Base-by-base conservation (phyloP, 257 asterid genomes). In the Solanum medicagineum region DNA sequence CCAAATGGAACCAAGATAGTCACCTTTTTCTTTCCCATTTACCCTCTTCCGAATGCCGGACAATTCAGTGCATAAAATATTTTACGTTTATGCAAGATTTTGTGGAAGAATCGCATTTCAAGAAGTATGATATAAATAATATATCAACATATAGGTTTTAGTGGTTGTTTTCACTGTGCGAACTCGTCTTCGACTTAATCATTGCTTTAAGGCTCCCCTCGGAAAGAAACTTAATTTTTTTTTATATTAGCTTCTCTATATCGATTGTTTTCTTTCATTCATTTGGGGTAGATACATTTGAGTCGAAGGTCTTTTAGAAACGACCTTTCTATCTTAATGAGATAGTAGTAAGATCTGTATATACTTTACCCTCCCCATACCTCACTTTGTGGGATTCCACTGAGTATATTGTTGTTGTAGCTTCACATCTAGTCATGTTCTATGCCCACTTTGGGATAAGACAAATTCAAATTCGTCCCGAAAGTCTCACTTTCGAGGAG, bases 141-240 rank as follows among this genome's bases (percentile, higher is more conserved):
- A 1, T 66, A 19, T 16, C 4, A 1, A 3, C 8, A 66, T 29
- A 15, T 0, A 14, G 15, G 45, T 1, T 15, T 66, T 32, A 15
- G 74, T 29, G 22, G 1, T 7, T 32, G 3, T 0, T 7, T 66
- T 1, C 7, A 32, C 1, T 1, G 1, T 7, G 7, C 22, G 4
- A 66, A 29, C 1, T 0, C 0, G n/a, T 66, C 1, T 26, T 1
- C 15, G 17, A 65, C 10, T 65, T 26, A 13, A 65, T 6, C 0
- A 5, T 65, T 26, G 4, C 44, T 65, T 12, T 2, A 6, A 26
- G 44, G 8, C 6, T 26, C 2, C 1, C 47, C 13, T 66, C n/a
- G 14, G 20, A 65, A 63, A 26, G 26, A 4, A 65, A 65, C 44
- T 65, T 26, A 3, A 65, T 26, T 13, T 29, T 14, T 14, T 14